These are phyloP conservation scores for Eucommia ulmoides DNA, from an alignment of 257 asterid species.

Conservation along the genomic window DNA sequence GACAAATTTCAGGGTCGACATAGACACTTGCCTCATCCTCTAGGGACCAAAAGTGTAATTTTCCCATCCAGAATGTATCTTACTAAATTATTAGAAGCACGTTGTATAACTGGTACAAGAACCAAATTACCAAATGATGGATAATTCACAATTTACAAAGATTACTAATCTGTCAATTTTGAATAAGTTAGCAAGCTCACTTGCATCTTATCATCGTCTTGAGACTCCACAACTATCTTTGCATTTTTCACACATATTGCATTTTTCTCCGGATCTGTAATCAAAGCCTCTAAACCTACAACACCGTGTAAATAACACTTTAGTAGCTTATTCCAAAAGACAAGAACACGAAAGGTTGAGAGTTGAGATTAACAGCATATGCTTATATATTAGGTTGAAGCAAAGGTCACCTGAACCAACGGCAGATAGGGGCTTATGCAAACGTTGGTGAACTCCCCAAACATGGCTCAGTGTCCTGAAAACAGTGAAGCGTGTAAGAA, in stretches of 20 bases:
- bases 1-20: no score
- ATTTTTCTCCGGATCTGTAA: slow-evolving; percentile 26
- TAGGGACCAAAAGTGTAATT: no score
- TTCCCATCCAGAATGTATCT: no score
- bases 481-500: slow-evolving; percentile 8
- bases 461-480: slow-evolving; percentile 20
- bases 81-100: no score
- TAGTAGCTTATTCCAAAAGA: neutral
- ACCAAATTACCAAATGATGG: no score
- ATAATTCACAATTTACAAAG: no score
- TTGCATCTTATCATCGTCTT: slow-evolving; percentile 49
- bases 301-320: neutral
- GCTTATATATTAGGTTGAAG: slow-evolving; percentile 3
- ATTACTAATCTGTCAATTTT: no score
- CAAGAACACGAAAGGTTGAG: neutral
- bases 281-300: slow-evolving; percentile 45
- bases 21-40: no score
- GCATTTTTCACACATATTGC: slow-evolving; percentile 26
- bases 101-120: no score
- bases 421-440: slow-evolving; percentile 30
- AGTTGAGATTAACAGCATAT: neutral
- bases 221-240: slow-evolving; percentile 41
- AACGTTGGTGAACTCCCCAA: slow-evolving; percentile 16
- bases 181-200: no score
- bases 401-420: slow-evolving; percentile 32